A percentile compares a stretch with the other conserved stretches of the same genome.
These are phyloP conservation scores for Solanum hybrid DNA, from an alignment of 305 asterid species.

Conservation along the genomic window DNA sequence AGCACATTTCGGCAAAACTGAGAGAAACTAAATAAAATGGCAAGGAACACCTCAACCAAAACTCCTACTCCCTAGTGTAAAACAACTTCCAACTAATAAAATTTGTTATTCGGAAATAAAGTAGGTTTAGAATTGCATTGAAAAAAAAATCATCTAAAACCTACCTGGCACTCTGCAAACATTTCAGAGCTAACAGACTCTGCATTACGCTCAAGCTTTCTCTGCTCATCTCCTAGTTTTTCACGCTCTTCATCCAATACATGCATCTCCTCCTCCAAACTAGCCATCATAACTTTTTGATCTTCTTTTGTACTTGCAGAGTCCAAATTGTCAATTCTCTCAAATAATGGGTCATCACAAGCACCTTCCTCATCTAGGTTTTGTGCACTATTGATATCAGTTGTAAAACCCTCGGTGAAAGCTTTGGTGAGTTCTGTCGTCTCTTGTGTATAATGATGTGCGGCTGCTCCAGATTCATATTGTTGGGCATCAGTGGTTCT, in stretches of 20 bases:
- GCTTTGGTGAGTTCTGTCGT: constrained; percentile 12
- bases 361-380: constrained; percentile 21
- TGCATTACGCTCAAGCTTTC: constrained; percentile 80
- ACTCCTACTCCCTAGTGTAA: background rate
- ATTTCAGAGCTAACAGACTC: constrained; percentile 85
- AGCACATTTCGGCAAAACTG: background rate
- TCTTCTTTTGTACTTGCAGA: constrained; percentile 23
- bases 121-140: background rate
- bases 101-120: background rate
- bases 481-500: constrained; percentile 21
- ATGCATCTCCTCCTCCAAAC: constrained; percentile 58
- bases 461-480: constrained; percentile 20
- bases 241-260: constrained; percentile 56
- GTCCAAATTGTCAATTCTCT: constrained; percentile 10
- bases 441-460: constrained; percentile 14
- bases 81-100: background rate
- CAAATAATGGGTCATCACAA: constrained; percentile 16
- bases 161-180: constrained; percentile 96
- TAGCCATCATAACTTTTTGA: constrained; percentile 36
- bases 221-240: constrained; percentile 67
- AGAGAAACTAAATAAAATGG: background rate
- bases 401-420: constrained; percentile 23
- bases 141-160: background rate
- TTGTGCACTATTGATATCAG: constrained; percentile 16
- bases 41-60: background rate